Evolutionary conservation across 202 grass and related monocot species (phyloP).

Genomic region (Miscanthus sacchariflorus): DNA sequence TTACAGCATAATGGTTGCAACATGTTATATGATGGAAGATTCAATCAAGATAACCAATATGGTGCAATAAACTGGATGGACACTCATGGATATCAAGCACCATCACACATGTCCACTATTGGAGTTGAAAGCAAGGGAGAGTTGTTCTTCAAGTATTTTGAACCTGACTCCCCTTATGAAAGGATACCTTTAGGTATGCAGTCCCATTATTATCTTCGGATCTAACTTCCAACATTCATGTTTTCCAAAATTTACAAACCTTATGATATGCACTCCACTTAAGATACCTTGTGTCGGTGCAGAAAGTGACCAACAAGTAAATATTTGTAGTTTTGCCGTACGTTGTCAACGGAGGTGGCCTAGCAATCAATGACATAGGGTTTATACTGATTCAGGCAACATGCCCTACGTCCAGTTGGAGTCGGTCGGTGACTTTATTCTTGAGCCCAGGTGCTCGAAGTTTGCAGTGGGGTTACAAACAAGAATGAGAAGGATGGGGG

Average conservation of each 20-base stretch:
- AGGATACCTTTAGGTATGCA: constrained; percentile 77
- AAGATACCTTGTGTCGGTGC: background rate
- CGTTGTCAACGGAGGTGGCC: too few species aligned
- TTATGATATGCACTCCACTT: background rate
- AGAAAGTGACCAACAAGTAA: too few species aligned
- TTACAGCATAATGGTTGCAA: background rate
- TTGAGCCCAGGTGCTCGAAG: too few species aligned
- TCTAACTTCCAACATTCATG: background rate
- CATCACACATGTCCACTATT: background rate
- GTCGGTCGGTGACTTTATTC: too few species aligned
- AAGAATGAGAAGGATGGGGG: too few species aligned
- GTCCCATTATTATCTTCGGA: background rate
- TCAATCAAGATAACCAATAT: background rate
- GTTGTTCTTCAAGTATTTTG: constrained; percentile 66
- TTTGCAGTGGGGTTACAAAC: too few species aligned
- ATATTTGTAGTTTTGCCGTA: too few species aligned
- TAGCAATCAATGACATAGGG: too few species aligned
- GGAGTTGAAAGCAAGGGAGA: constrained; percentile 30
- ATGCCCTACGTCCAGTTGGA: too few species aligned
- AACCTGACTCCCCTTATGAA: constrained; percentile 56
- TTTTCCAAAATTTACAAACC: background rate
- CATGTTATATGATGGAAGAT: background rate
- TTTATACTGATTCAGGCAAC: too few species aligned
- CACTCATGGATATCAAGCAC: constrained; percentile 1
- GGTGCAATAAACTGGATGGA: background rate